Evolutionary conservation across 495 filamentous ascomycete genomes (phyloP), one percentile per base, ranked within the genome.

Genomic region (Lichenothelia convexa): DNA sequence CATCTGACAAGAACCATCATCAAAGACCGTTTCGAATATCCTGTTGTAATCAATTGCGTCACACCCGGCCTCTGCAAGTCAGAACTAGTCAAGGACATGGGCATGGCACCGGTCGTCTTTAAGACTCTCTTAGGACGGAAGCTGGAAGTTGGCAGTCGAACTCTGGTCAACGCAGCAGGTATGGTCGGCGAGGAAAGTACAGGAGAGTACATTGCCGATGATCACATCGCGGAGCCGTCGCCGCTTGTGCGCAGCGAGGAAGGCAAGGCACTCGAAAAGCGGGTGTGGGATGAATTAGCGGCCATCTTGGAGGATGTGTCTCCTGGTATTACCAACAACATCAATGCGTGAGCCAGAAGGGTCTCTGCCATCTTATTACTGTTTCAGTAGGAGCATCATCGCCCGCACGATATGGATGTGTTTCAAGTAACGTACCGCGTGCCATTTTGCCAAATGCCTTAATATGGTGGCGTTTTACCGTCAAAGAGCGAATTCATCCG

Each of bases 71-170:
- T 54, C 9, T 65, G 60, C 44, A 31, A 50, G 18, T 54, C 48
- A n/a, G 50, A 58, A n/a, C 47, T 65, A 0, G 20, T 31, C 11
- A 39, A 51, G 26, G 44, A 57, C 13, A 31, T 35, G 4, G 27
- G 38, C 15, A 16, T 39, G 11, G 6, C 22, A 1, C 19, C 49
- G 5, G 19, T 19, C 11, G 7, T 39, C 18, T 17, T 45, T 4
- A 24, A 36, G 26, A 44, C 42, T 34, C 18, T 50, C 17, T 8
- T 43, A 7, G 50, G 56, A 0, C 59, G 67, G 9, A 49, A 48
- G 2, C 56, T 57, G 1, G 70, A 73, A 44, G 45, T 57, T 21
- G 70, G 68, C 13, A 54, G 56, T 24, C 56, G 68, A 19, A 62
- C 58, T 2, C 39, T 70, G 11, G 48, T 69, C 11, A 44, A 51